These are phyloP conservation scores for Xylaria sp. DNA, from an alignment of 2,329 filamentous ascomycete species.

Conservation along the genomic window DNA sequence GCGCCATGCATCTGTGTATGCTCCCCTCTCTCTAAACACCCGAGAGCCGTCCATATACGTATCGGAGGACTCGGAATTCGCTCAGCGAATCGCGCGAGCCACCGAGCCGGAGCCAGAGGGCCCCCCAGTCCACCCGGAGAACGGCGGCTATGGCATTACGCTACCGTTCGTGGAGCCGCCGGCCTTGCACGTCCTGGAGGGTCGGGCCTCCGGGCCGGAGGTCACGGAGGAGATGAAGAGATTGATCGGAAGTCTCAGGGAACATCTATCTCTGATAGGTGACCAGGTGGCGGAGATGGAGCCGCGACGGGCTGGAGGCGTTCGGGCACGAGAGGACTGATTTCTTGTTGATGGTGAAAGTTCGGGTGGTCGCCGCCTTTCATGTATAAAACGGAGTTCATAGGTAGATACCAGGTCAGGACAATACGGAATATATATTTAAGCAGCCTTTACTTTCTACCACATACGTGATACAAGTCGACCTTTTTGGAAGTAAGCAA, in stretches of 20 bases:
- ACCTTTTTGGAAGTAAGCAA: neutral
- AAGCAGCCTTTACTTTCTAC: neutral
- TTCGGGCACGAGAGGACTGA: slow-evolving; percentile 25
- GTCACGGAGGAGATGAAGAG: slow-evolving; percentile 62
- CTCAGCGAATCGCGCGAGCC: slow-evolving; percentile 43
- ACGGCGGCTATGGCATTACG: slow-evolving; percentile 23
- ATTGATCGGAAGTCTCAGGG: slow-evolving; percentile 60
- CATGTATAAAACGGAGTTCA: slow-evolving; percentile 17
- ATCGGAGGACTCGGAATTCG: slow-evolving; percentile 65
- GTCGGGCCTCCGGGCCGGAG: slow-evolving; percentile 61
- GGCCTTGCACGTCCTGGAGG: slow-evolving; percentile 63
- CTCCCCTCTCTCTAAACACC: slow-evolving; percentile 50
- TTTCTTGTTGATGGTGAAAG: neutral
- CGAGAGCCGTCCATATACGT: slow-evolving; percentile 70
- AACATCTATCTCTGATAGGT: slow-evolving; percentile 60
- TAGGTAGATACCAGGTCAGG: slow-evolving; percentile 29
- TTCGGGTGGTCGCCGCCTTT: neutral
- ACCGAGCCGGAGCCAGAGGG: slow-evolving; percentile 29
- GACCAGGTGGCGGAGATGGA: slow-evolving; percentile 56
- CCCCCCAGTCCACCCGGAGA: slow-evolving; percentile 11
- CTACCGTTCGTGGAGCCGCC: slow-evolving; percentile 58
- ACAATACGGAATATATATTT: slow-evolving; percentile 14
- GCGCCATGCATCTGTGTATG: slow-evolving; percentile 68
- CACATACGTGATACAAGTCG: neutral
- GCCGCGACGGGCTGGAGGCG: slow-evolving; percentile 42